A percentile compares a stretch with the other conserved stretches of the same genome.
Evolutionary conservation across 2,329 filamentous ascomycete species (phyloP).

Genomic region (Xylariaceae sp.): DNA sequence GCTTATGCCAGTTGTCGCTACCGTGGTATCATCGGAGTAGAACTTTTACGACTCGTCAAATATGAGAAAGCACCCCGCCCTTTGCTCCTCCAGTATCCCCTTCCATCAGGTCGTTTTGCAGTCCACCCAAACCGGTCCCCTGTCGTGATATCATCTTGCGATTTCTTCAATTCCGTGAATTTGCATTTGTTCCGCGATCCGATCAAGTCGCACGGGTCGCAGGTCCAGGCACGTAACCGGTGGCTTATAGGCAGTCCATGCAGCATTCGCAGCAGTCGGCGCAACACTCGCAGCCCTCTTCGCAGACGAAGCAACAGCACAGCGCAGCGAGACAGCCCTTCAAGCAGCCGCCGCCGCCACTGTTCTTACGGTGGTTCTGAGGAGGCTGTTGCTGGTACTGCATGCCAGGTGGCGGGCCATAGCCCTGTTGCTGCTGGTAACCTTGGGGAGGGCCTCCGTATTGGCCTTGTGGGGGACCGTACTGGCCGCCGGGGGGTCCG

Average conservation of each 20-base stretch:
- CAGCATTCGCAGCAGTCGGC: constrained; percentile 42
- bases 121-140: no score
- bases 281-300: constrained; percentile 47
- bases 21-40: no score
- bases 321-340: constrained; percentile 42
- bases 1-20: no score
- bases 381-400: constrained; percentile 41
- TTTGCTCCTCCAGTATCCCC: no score
- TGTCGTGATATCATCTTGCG: no score
- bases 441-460: constrained; percentile 36
- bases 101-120: no score
- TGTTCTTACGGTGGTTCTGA: constrained; percentile 25
- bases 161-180: no score
- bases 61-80: no score
- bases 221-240: no score
- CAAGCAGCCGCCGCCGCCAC: constrained; percentile 37
- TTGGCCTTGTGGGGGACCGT: constrained; percentile 32
- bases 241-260: constrained; percentile 19
- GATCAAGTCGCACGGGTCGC: no score
- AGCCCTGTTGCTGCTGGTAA: constrained; percentile 43
- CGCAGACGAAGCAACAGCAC: constrained; percentile 48
- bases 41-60: no score
- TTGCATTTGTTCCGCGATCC: no score
- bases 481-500: constrained; percentile 28
- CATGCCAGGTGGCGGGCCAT: constrained; percentile 39